Conservation (phyloP, 2,329 filamentous ascomycete species). For the Aphanoascus verrucosus region DNA sequence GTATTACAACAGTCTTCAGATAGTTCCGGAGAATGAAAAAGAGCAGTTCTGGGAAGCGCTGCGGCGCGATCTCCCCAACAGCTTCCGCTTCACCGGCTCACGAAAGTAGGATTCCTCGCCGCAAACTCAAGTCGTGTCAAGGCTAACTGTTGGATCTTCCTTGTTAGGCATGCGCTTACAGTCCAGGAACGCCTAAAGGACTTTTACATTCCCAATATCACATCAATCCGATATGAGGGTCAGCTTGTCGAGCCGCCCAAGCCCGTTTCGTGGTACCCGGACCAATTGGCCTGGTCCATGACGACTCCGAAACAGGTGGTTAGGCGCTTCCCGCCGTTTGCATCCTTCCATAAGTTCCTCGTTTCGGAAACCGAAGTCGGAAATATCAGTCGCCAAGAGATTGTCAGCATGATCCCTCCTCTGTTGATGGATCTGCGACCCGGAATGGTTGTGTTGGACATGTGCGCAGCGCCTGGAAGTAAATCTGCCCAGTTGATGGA, state of each 20-base stretch:
- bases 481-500: conserved; percentile 94
- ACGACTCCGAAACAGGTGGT: conserved; percentile 94
- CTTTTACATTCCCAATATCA: conserved; percentile 83
- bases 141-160: conserved; percentile 1
- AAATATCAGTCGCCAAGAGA: conserved; percentile 94
- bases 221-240: conserved; percentile 73
- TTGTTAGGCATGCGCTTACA: conserved; percentile 66
- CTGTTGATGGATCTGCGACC: conserved; percentile 83
- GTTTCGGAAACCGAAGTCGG: conserved; percentile 95
- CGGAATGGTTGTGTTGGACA: conserved; percentile 84
- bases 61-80: conserved; percentile 81
- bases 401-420: conserved; percentile 98
- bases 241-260: conserved; percentile 69
- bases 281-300: conserved; percentile 94
- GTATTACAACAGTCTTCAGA: conserved; percentile 71
- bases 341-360: conserved; percentile 92
- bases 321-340: conserved; percentile 85
- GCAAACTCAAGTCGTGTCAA: too few relatives aligned
- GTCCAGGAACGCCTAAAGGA: conserved; percentile 82
- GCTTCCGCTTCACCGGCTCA: conserved; percentile 92
- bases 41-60: conserved; percentile 74
- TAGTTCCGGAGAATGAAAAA: conserved; percentile 67
- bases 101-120: conserved; percentile 53
- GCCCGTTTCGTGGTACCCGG: conserved; percentile 83
- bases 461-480: conserved; percentile 93